Evolutionary conservation across 2,329 filamentous ascomycete genomes (phyloP).

Genomic region (Acrocalymma vagum): DNA sequence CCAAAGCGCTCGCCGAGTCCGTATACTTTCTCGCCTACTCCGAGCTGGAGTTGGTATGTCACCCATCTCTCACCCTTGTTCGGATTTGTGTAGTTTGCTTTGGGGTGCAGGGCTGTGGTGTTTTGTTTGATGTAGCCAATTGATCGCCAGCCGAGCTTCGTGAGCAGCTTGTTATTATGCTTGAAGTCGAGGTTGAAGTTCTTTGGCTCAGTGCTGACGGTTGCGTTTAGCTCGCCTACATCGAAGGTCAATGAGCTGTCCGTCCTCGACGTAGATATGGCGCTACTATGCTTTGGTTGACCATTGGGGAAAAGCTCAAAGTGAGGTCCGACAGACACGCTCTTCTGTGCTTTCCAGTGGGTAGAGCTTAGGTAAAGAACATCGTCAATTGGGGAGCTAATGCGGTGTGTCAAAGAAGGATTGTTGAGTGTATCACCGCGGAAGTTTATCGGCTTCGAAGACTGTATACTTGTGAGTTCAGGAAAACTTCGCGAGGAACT

Average conservation of each 20-base stretch:
- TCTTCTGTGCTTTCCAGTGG: slow-evolving; percentile 18
- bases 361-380: slow-evolving; percentile 17
- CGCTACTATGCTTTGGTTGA: slow-evolving; percentile 6
- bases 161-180: slow-evolving; percentile 12
- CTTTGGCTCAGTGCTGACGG: slow-evolving; percentile 15
- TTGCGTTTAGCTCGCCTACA: slow-evolving; percentile 17
- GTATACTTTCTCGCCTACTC: slow-evolving; percentile 20
- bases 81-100: slow-evolving; percentile 20
- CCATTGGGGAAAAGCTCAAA: slow-evolving; percentile 18
- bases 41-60: slow-evolving; percentile 19
- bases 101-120: slow-evolving; percentile 19
- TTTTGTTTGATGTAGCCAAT: slow-evolving; percentile 18
- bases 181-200: slow-evolving; percentile 15
- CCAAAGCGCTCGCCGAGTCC: slow-evolving; percentile 20
- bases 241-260: slow-evolving; percentile 11
- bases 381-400: slow-evolving; percentile 20
- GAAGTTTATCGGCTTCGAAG: slow-evolving; percentile 19
- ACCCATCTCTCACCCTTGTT: slow-evolving; percentile 21
- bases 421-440: slow-evolving; percentile 19
- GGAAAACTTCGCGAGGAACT: no score
- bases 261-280: slow-evolving; percentile 12
- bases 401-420: slow-evolving; percentile 16
- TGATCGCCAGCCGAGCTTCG: slow-evolving; percentile 17
- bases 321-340: slow-evolving; percentile 12
- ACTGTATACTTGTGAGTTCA: slow-evolving; percentile 5